Evolutionary conservation across 2,329 filamentous ascomycete species (phyloP), one percentile per base, ranked within the genome.

Genomic region (Talaromyces sp.): DNA sequence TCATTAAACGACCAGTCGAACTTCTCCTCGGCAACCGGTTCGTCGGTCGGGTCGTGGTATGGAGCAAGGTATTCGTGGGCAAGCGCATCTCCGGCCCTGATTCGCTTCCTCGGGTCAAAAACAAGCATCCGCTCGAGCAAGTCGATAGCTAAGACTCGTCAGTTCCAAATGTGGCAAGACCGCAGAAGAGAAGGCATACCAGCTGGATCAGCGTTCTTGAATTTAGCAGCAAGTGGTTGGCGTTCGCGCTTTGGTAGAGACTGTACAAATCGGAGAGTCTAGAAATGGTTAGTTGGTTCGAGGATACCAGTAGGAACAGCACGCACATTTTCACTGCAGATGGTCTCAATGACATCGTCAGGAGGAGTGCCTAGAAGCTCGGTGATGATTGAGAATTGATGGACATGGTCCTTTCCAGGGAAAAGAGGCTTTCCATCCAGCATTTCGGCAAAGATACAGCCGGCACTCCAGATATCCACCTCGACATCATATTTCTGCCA

Each of bases 1-100:
- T 99, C 95, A 78, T 98, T 98, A 82, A 99, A 99, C 62, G 93
- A 97, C 95, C 95, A 99, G 77, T 99, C 95, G 73, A 99, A 99
- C 82, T 97, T 97, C 83, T 97, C 93, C 67, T 97, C 92, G 24
- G 95, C 92, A 16, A 93, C 89, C 1, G 95, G 95, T 83, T 99
- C 95, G 74, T 99, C 95, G 52, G 91, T 95, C 9, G 95, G 93
- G 76, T 99, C 95, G 80, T 99, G 95, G 82, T 99, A 99, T 8
- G 94, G 94, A 10, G 92, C 87, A 58, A 99, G 90, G 78, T 99
- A 99, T 71, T 94, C 91, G 79, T 99, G 93, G 57, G 89, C 88
- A 61, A 99, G 87, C 31, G 91, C 94, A 68, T 96, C 88, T 64
- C 88, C 86, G 11, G 95, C 95, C 68, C 91, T 92, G 75, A 98